phyloP scores from a whole-genome alignment of 176 grass and related monocot genomes.

The Zoysia japonica region DNA sequence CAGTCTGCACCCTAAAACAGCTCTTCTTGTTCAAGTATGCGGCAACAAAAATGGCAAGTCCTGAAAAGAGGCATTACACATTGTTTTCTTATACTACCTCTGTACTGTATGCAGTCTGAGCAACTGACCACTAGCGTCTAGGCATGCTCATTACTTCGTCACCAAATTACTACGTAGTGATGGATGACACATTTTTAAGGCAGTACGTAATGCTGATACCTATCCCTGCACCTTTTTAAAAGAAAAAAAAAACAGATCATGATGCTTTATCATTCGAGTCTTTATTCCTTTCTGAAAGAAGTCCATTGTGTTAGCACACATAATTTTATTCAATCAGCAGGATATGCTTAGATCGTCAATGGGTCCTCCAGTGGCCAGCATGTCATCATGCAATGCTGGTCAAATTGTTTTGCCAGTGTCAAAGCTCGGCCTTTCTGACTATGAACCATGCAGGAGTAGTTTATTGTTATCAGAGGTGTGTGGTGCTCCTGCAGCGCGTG shows the following conservation, averaged over 20 bases:
- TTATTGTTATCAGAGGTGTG: background rate
- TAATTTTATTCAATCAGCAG: no score
- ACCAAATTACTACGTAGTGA: slow-evolving; percentile 12
- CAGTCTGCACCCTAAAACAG: background rate
- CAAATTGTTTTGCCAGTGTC: background rate
- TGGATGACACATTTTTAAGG: background rate
- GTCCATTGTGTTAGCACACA: no score
- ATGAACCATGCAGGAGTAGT: slow-evolving; percentile 21
- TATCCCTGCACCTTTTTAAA: slow-evolving; percentile 15
- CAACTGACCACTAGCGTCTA: slow-evolving; percentile 8
- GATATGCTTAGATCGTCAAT: no score
- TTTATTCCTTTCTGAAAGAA: no score
- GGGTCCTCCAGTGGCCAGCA: no score
- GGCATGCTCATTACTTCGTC: background rate
- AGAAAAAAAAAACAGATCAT: no score
- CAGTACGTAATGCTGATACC: background rate
- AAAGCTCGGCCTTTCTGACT: slow-evolving; percentile 20
- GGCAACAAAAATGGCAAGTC: slow-evolving; percentile 15
- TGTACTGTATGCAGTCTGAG: slow-evolving; percentile 24
- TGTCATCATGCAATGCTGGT: no score
- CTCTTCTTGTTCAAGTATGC: slow-evolving; percentile 19
- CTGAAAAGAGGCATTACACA: slow-evolving; percentile 18
- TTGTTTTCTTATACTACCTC: background rate
- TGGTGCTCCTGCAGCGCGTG: background rate
- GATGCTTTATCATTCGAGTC: no score